phyloP scores from a whole-genome alignment of 768 basidiomycete genomes.

The Amanita pallidorosea region DNA sequence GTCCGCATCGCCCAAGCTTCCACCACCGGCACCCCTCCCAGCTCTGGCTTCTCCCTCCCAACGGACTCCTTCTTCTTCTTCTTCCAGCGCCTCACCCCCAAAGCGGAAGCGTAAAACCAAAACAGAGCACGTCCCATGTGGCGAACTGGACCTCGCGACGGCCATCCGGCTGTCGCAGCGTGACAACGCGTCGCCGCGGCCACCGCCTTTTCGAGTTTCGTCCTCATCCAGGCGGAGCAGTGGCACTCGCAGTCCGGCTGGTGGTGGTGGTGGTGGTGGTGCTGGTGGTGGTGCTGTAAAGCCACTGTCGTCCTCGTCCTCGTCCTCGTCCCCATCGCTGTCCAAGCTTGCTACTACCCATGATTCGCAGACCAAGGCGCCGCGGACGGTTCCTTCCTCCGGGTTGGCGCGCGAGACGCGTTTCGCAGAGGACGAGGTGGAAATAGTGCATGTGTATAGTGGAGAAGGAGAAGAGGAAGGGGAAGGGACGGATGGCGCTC shows the following conservation, averaged over 20 bases:
- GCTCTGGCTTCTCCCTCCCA: too few relatives aligned
- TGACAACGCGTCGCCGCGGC: background rate
- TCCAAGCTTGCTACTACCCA: background rate
- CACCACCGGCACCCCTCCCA: too few relatives aligned
- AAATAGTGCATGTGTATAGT: background rate
- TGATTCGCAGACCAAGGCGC: background rate
- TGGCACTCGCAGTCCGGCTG: background rate
- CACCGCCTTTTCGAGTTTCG: background rate
- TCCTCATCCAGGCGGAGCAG: background rate
- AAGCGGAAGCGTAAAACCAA: background rate
- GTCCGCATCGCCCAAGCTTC: background rate
- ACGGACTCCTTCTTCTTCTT: too few relatives aligned
- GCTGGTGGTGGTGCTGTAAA: background rate
- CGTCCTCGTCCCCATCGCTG: background rate
- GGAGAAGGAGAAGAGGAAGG: background rate
- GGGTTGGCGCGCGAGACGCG: too few relatives aligned
- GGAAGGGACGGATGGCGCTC: background rate
- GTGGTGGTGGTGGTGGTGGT: background rate
- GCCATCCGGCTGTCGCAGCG: conserved; percentile 3
- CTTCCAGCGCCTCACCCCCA: background rate
- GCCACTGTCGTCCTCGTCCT: background rate
- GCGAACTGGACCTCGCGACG: background rate
- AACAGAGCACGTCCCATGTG: background rate
- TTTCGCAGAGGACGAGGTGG: too few relatives aligned
- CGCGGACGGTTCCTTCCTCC: background rate